Base-by-base conservation (phyloP, 2,329 filamentous ascomycete genomes). In the Hymenoscyphus albidus region DNA sequence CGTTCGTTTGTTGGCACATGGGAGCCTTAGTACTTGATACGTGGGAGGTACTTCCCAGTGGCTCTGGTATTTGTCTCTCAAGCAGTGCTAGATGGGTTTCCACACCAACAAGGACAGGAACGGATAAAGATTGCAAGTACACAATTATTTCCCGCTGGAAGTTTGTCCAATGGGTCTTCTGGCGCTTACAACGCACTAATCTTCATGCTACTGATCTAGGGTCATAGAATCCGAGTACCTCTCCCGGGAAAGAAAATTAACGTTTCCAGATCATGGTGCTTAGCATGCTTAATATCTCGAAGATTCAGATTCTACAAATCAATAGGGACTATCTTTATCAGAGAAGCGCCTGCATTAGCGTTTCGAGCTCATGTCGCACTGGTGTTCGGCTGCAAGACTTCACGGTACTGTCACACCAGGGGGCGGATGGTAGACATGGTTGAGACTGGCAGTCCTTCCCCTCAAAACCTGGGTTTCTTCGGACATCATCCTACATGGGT, bases 321-420 rank as follows among this genome's bases (percentile, higher is more conserved):
- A 12, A 22, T 5, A 12, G 44, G n/a, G 44, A n/a, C 10, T 51
- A 18, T 51, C 44, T 51, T 51, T n/a, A 51, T 10, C 18, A 51
- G 22, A 27, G n/a, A 18, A n/a, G 44, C 18, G 18, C 13, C 22
- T 51, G 44, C 44, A 27, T 18, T 51, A 48, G 44, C 44, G 18
- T 22, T 51, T 22, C 22, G n/a, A 51, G 18, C 3, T 51, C 10
- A 51, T 51, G 44, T 51, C 44, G 44, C 44, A 51, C 22, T 22
- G 9, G 2, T 51, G 44, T 35, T 4, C 9, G 5, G 35, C 35
- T 35, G 35, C 42, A 48, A 48, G 42, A 48, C 6, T 48, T n/a
- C 6, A 51, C 44, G 18, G 44, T n/a, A 51, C 44, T 42, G 59
- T 51, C 40, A 61, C 59, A 61, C 40, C 51, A 61, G 10, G 44